Base-by-base conservation (phyloP, 2,329 filamentous ascomycete genomes). In the Ascochyta clinopodiicola region DNA sequence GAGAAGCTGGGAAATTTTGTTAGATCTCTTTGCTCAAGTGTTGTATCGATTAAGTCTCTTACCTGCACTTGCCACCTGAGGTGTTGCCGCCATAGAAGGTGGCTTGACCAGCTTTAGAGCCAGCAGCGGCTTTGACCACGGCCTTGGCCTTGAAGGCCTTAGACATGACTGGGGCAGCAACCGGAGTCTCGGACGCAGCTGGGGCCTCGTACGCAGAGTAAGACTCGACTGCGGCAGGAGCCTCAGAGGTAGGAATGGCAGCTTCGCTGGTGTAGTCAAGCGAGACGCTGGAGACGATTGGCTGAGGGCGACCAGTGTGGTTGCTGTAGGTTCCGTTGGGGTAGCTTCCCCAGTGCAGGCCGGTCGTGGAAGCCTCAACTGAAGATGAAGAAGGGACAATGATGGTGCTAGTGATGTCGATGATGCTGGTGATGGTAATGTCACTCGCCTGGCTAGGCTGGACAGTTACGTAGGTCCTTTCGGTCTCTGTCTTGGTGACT, bases 1-100 rank as follows among this genome's bases (percentile, higher is more conserved):
- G 79, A 78, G 78, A 89, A 88, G 12, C 82, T 40, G 7, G 15
- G n/a, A n/a, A 4, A 6, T 10, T 12, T 40, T 15, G 24, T 25
- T 40, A 40, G 38, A 40, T 15, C 9, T 17, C 8, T 1, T 25
- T 17, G n/a, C 9, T 8, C 12, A 27, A 40, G 24, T 12, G 24
- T 36, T 36, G 12, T 15, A 12, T 19, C 8, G 21, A 17, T 17
- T 17, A 2, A 27, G 7, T 1, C 13, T 44, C 51, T 34, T 29
- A 54, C 29, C 22, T 36, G 74, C 87, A 90, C 55, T 80, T 81
- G 58, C 87, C 87, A 35, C 86, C 86, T 5, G 74, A 71, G 2
- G 86, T 69, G 68, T 76, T 75, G 7, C 73, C 73, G 29, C 69
- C 71, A 51, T 77, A 76, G 63, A 68, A 74, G 7, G 73, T 75